Percentiles rank a stretch among this genome's conserved stretches.
Evolutionary conservation across 352 stramenopile genomes (phyloP).

Genomic region (Phytopythium litorale): DNA sequence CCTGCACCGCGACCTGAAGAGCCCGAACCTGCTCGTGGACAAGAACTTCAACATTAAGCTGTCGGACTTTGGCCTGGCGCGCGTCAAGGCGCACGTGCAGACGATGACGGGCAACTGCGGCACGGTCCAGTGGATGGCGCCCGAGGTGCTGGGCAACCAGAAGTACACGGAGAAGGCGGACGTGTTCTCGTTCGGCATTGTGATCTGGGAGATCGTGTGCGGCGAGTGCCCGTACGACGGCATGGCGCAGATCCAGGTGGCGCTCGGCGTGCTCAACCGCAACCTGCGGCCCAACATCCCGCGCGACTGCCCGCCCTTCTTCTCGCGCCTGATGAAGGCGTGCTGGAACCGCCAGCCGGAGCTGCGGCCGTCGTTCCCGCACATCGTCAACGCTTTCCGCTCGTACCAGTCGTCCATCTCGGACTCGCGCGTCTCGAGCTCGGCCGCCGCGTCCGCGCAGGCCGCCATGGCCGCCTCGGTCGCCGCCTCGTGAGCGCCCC

Average conservation of each 20-base stretch:
- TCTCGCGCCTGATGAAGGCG: slow-evolving; percentile 65
- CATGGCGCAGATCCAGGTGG: slow-evolving; percentile 86
- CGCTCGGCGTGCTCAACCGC: slow-evolving; percentile 76
- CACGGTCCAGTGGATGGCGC: slow-evolving; percentile 87
- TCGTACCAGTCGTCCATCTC: too few species aligned
- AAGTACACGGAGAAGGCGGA: slow-evolving; percentile 94
- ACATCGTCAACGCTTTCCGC: too few species aligned
- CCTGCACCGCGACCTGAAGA: slow-evolving; percentile 89
- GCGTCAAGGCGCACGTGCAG: slow-evolving; percentile 90
- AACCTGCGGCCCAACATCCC: slow-evolving; percentile 68
- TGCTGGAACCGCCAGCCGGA: slow-evolving; percentile 77
- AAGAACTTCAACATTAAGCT: slow-evolving; percentile 87
- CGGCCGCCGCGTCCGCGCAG: too few species aligned
- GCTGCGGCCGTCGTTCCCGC: slow-evolving; percentile 55
- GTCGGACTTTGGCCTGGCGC: slow-evolving; percentile 88
- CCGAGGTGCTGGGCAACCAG: slow-evolving; percentile 84
- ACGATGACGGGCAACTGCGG: slow-evolving; percentile 92
- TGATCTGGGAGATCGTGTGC: slow-evolving; percentile 93
- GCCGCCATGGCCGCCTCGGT: too few species aligned
- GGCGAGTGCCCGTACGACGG: slow-evolving; percentile 87
- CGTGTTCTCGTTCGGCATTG: slow-evolving; percentile 92
- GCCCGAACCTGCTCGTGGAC: slow-evolving; percentile 85
- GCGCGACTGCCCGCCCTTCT: slow-evolving; percentile 56
- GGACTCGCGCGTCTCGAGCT: too few species aligned
- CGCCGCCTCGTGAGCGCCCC: too few species aligned